Conservation (phyloP, 768 basidiomycete species). For the Lactarius evosmus region DNA sequence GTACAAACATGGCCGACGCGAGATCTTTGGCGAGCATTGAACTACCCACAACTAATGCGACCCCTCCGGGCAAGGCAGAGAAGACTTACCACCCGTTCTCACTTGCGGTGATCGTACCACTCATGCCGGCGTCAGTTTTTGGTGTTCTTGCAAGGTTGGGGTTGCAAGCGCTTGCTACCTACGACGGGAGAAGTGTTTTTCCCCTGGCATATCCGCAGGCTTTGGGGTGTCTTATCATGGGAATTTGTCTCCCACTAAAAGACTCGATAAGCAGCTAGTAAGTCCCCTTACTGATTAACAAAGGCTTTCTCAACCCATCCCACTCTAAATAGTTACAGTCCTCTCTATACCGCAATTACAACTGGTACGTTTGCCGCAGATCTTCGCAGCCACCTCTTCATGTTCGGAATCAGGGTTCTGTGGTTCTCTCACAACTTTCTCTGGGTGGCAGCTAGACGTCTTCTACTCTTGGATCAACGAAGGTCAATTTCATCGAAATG, state of each 20-base stretch:
- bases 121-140: slow-evolving; percentile 79
- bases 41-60: slow-evolving; percentile 38
- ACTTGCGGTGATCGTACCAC: slow-evolving; percentile 60
- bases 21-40: slow-evolving; percentile 44
- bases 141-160: slow-evolving; percentile 85
- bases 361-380: slow-evolving; percentile 53
- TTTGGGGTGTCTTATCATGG: slow-evolving; percentile 90
- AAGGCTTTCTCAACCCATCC: neutral
- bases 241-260: slow-evolving; percentile 66
- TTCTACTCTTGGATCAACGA: slow-evolving; percentile 84
- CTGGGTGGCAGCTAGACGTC: slow-evolving; percentile 87
- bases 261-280: slow-evolving; percentile 73
- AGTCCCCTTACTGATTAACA: slow-evolving; percentile 35
- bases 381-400: neutral
- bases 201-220: slow-evolving; percentile 83
- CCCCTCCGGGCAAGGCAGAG: slow-evolving; percentile 31
- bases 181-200: slow-evolving; percentile 74
- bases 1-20: slow-evolving; percentile 34
- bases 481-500: slow-evolving; percentile 49
- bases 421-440: slow-evolving; percentile 95
- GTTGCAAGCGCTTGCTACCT: slow-evolving; percentile 66
- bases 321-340: slow-evolving; percentile 64
- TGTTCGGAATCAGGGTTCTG: slow-evolving; percentile 67
- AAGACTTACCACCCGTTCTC: slow-evolving; percentile 54
- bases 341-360: slow-evolving; percentile 82